Evolutionary conservation across 139 green algal species (phyloP), one percentile per base, ranked within the genome.

Genomic region (Eudorina sp.): DNA sequence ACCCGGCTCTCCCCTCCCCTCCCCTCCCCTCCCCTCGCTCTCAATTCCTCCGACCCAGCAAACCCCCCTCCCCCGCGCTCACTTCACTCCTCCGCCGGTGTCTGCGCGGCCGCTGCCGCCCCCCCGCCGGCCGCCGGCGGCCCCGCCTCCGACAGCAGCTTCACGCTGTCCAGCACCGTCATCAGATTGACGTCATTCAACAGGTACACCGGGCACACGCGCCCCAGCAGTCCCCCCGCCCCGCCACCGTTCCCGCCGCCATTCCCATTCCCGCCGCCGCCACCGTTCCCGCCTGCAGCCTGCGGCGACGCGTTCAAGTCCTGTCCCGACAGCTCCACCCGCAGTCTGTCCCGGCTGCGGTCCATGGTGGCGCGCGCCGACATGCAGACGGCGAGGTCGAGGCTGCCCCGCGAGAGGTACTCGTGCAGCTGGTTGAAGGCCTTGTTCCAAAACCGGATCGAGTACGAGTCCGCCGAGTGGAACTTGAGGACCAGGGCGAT

Each of bases 361-460:
- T 87, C 60, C 81, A 87, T 78, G 43, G 81, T 68, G 11, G 81
- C 81, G 25, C 81, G 62, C 81, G 36, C 2, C 8, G 81, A 87
- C 45, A 96, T 19, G 69, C 90, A 96, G 58, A 94, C 51, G n/a
- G 93, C 91, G 53, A 94, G 48, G 78, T 97, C 93, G 69, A 97
- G 82, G 58, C 84, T 88, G 41, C 94, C 94, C 2, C 91, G 79
- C 29, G 90, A 92, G 38, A 96, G 79, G 81, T 95, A 91, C 69
- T 86, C 58, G 73, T 95, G 92, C 76, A 92, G 69, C 29, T 89
- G 82, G 36, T 88, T 64, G 55, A 93, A 92, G 53, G 79, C 89
- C 36, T 53, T 51, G 64, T 75, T 78, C 80, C 73, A 81, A 27
- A 90, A 90, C 1, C 60, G 77, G 74, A 90, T 92, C 4, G 83